Percentiles rank a stretch among this genome's conserved stretches.
Evolutionary conservation across 331 rosid genomes (phyloP).

Genomic region (Rhamnella rubrinervis): DNA sequence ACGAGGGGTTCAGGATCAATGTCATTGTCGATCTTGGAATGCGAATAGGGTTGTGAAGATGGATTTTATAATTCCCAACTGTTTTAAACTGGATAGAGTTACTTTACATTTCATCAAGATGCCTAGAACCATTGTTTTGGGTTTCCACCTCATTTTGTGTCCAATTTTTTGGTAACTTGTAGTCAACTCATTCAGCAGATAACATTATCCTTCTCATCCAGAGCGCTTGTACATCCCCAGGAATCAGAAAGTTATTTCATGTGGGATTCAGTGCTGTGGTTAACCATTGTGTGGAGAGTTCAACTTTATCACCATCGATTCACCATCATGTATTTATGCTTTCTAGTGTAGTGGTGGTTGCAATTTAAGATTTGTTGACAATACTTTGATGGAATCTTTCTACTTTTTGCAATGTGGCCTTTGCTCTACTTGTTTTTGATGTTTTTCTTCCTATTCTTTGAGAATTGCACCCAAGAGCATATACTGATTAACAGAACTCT

Average conservation of each 20-base stretch:
- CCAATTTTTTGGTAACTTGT: conserved; percentile 12
- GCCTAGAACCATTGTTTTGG: conserved; percentile 25
- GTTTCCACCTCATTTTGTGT: conserved; percentile 23
- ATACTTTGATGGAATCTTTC: neutral
- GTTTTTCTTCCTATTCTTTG: conserved; percentile 4
- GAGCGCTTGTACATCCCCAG: conserved; percentile 22
- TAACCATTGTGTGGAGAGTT: conserved; percentile 14
- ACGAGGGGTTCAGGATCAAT: neutral
- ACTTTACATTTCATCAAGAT: conserved; percentile 30
- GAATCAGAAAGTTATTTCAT: conserved; percentile 15
- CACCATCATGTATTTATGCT: neutral
- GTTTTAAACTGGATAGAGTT: conserved; percentile 31
- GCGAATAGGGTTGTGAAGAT: conserved; percentile 13
- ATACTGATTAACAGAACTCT: conserved; percentile 7
- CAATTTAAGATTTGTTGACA: neutral
- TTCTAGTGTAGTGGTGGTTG: conserved; percentile 6
- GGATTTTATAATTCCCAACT: conserved; percentile 18
- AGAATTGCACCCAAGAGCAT: neutral
- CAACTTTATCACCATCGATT: conserved; percentile 21
- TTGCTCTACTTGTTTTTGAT: neutral
- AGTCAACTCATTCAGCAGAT: conserved; percentile 21
- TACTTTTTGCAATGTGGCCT: neutral
- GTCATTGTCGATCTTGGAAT: conserved; percentile 9
- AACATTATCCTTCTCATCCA: conserved; percentile 13
- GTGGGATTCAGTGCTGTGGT: conserved; percentile 17